Conservation (phyloP, 2,329 filamentous ascomycete genomes). For the Exophiala mesophila region DNA sequence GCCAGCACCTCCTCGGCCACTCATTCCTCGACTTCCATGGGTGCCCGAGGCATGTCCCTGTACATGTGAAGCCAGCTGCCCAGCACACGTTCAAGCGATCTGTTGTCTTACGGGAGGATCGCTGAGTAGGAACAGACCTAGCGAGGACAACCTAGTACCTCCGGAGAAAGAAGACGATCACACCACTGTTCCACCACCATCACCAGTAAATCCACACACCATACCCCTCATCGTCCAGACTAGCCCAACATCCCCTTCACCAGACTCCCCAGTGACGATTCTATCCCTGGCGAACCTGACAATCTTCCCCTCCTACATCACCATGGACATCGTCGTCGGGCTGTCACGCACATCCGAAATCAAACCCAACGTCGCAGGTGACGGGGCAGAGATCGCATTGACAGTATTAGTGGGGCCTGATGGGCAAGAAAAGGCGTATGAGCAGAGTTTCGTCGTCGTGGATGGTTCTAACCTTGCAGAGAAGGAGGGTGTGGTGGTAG, state of each 20-base stretch:
- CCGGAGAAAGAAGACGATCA: not conserved
- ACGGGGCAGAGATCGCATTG: constrained; percentile 91
- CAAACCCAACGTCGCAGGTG: not conserved
- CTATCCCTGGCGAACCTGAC: constrained; percentile 13
- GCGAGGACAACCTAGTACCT: too few species aligned
- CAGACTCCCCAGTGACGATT: constrained; percentile 10
- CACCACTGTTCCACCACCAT: not conserved
- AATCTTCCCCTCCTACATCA: constrained; percentile 17
- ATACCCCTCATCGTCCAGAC: not conserved
- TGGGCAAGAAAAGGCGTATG: constrained; percentile 71
- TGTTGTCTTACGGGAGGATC: not conserved
- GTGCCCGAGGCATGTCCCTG: constrained; percentile 1
- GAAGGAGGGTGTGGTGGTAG: constrained; percentile 15
- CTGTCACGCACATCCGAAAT: constrained; percentile 12
- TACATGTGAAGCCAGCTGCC: not conserved
- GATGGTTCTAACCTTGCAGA: constrained; percentile 16
- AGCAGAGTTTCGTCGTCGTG: constrained; percentile 17
- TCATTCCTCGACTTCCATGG: not conserved
- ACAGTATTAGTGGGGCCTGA: constrained; percentile 85
- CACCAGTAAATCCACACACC: not conserved
- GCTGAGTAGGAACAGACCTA: not conserved
- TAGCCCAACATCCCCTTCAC: constrained; percentile 1
- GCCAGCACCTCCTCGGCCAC: too few species aligned
- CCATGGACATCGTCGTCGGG: constrained; percentile 17
- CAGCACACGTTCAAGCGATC: not conserved